phyloP scores from a whole-genome alignment of 768 basidiomycete species.

The Baorangia bicolor region DNA sequence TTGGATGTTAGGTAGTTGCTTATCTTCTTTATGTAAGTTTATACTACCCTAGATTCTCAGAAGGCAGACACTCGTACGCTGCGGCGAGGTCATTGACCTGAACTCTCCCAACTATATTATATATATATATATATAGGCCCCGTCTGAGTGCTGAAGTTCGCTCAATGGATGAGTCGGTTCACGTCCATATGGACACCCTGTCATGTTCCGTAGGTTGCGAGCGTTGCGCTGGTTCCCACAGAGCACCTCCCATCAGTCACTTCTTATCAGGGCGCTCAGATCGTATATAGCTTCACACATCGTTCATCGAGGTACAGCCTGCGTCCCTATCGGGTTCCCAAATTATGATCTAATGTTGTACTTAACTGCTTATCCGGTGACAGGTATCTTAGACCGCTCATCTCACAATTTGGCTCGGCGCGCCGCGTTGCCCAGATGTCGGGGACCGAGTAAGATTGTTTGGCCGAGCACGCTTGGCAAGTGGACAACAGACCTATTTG shows the following conservation, averaged over 20 bases:
- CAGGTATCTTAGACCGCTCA: slow-evolving; percentile 25
- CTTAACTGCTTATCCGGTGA: slow-evolving; percentile 20
- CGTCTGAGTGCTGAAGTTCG: not conserved
- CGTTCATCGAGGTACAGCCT: slow-evolving; percentile 23
- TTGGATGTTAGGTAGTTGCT: slow-evolving; percentile 38
- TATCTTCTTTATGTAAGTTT: slow-evolving; percentile 46
- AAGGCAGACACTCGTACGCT: not conserved
- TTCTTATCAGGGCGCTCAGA: slow-evolving; percentile 45
- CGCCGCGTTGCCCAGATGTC: slow-evolving; percentile 1
- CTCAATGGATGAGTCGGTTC: not conserved
- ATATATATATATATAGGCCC: too few species aligned
- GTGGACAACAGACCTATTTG: not conserved
- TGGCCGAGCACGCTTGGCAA: slow-evolving; percentile 12
- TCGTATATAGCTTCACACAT: slow-evolving; percentile 38
- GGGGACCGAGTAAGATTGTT: slow-evolving; percentile 21
- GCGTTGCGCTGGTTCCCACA: slow-evolving; percentile 29
- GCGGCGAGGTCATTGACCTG: not conserved
- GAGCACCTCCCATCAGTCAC: slow-evolving; percentile 48
- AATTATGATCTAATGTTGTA: slow-evolving; percentile 23
- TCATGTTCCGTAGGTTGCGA: slow-evolving; percentile 12
- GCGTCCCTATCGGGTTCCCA: slow-evolving; percentile 33
- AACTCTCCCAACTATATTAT: not conserved
- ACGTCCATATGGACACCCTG: not conserved
- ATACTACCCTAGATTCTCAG: slow-evolving; percentile 12
- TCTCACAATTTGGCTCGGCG: slow-evolving; percentile 7